Evolutionary conservation across 148 eudicot species (phyloP), one percentile per base, ranked within the genome.

Genomic region (Silene conica): DNA sequence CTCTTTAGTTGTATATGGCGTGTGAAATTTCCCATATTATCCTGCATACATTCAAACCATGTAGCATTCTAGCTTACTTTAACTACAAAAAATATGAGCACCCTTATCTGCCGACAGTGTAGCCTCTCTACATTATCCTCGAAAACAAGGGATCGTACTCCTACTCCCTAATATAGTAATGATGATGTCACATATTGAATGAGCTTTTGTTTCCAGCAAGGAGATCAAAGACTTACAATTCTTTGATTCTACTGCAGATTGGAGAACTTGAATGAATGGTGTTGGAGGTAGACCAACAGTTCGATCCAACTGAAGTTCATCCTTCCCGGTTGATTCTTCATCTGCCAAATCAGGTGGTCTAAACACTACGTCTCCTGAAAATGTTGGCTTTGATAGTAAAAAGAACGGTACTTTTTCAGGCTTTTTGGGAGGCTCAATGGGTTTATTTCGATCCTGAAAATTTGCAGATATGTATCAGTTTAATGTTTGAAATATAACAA

Each of bases 361-460:
- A 70, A 92, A 95, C 62, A 85, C 25, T 63, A 96, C 86, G 59
- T 90, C 99, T 73, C 99, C 97, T 34, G 97, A 92, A 62, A 95
- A 83, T 74, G 97, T 82, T 10, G 97, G 96, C 65, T 89, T 79
- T 19, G 99, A 86, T 63, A 97, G 90, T 85, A 96, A 82, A 86
- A 96, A 96, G 84, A 96, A 96, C 58, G 99, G 97, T 22, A 89
- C 91, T 78, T 92, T 89, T 74, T 96, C 96, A 14, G 97, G 99
- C 81, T 90, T 96, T 71, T 92, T 96, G 16, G 99, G 99, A 68
- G 95, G 94, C 69, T 96, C 97, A 59, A 90, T 88, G 43, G 97
- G 99, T 77, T 92, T 96, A 81, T 96, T 96, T 46, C 99, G 89
- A 61, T 80, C 90, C 96, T 90, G 88, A 20, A 78, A 76, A 64